A percentile compares a stretch with the other conserved stretches of the same genome.
Evolutionary conservation across 176 grass and related monocot genomes (phyloP).

Genomic region (Eragrostis curvula): DNA sequence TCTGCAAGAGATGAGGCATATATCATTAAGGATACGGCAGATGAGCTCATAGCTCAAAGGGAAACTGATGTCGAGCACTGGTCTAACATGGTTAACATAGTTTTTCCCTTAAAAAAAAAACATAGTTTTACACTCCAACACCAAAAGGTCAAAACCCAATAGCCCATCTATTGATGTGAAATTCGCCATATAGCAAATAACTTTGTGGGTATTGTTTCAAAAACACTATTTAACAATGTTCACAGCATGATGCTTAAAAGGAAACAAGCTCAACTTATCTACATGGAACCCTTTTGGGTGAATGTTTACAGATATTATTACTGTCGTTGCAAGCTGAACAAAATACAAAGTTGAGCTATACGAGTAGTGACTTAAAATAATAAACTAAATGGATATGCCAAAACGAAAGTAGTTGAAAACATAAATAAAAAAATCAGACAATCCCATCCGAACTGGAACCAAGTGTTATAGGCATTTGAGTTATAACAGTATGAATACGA

Average conservation of each 20-base stretch:
- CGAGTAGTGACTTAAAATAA: neutral
- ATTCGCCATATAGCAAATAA: conserved; percentile 23
- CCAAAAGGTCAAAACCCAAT: neutral
- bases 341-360: neutral
- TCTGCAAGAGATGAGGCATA: conserved; percentile 79
- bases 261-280: neutral
- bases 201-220: conserved; percentile 12
- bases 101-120: no score
- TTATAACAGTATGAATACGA: conserved; percentile 5
- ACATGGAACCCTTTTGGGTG: conserved; percentile 5
- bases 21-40: conserved; percentile 39
- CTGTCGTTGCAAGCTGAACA: neutral
- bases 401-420: neutral
- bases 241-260: conserved; percentile 13
- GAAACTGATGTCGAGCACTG: conserved; percentile 25
- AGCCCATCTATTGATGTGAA: conserved; percentile 31
- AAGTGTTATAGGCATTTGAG: neutral
- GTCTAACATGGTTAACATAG: conserved; percentile 24
- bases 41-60: conserved; percentile 37
- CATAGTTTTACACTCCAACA: neutral
- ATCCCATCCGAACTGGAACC: neutral
- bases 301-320: neutral
- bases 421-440: neutral
- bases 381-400: conserved; percentile 1
- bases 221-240: neutral